Conservation (phyloP, 768 basidiomycete genomes). For the Macrolepiota dolichaula region DNA sequence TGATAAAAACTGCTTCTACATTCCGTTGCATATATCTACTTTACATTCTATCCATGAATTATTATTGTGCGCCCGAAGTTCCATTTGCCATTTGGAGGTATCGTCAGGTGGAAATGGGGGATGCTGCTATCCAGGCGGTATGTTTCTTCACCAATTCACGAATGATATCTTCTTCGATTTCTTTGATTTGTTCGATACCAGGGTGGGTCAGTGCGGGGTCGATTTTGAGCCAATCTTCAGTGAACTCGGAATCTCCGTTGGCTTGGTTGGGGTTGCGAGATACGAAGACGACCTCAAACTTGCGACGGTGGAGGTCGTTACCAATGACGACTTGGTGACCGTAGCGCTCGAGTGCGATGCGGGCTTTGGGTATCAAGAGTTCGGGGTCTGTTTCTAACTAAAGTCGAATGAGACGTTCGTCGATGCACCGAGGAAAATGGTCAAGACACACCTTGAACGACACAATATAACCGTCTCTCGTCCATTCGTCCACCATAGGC, state of each 20-base stretch:
- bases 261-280: slow-evolving; percentile 40
- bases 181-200: slow-evolving; percentile 44
- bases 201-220: slow-evolving; percentile 34
- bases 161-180: slow-evolving; percentile 94
- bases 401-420: neutral
- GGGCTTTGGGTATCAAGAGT: slow-evolving; percentile 88
- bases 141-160: slow-evolving; percentile 73
- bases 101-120: neutral
- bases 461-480: slow-evolving; percentile 83
- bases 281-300: slow-evolving; percentile 91
- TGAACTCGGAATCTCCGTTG: slow-evolving; percentile 29
- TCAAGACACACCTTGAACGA: slow-evolving; percentile 80
- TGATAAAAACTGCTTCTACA: slow-evolving; percentile 3
- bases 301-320: slow-evolving; percentile 89
- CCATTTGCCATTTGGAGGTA: neutral
- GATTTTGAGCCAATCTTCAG: slow-evolving; percentile 65
- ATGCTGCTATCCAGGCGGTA: slow-evolving; percentile 56
- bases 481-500: slow-evolving; percentile 94
- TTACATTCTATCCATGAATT: neutral
- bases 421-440: too few species aligned
- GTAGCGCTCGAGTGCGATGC: slow-evolving; percentile 84
- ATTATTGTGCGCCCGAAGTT: neutral
- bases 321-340: slow-evolving; percentile 98
- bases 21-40: slow-evolving; percentile 10
- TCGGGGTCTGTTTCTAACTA: slow-evolving; percentile 90